These are phyloP conservation scores for Claviceps arundinis DNA, from an alignment of 2,329 filamentous ascomycete species.

Conservation along the genomic window DNA sequence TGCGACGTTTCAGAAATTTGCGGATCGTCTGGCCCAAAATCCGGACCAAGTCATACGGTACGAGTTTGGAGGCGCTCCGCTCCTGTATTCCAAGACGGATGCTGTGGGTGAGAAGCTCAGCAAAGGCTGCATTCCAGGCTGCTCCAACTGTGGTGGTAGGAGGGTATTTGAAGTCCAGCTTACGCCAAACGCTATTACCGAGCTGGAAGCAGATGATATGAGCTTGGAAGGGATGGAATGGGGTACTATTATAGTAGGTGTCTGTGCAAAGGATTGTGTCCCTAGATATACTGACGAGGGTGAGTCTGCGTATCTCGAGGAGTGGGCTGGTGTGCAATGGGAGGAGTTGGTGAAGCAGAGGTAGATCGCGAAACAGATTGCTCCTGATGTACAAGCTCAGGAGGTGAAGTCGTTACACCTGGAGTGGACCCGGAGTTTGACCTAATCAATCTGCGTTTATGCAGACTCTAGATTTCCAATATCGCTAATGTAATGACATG, in stretches of 20 bases:
- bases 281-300: conserved; percentile 43
- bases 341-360: conserved; percentile 51
- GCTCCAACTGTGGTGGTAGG: conserved; percentile 58
- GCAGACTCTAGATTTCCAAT: conserved; percentile 17
- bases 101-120: conserved; percentile 53
- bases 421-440: not conserved
- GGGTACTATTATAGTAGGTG: conserved; percentile 81
- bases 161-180: conserved; percentile 87
- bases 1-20: conserved; percentile 66
- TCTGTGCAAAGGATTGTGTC: conserved; percentile 70
- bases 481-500: conserved; percentile 22
- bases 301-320: conserved; percentile 69
- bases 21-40: conserved; percentile 64
- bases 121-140: conserved; percentile 52
- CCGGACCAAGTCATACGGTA: conserved; percentile 74
- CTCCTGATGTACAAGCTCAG: conserved; percentile 6
- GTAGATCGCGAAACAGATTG: conserved; percentile 9
- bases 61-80: conserved; percentile 56
- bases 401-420: conserved; percentile 1
- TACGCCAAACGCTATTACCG: conserved; percentile 77
- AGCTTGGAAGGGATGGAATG: conserved; percentile 87
- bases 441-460: conserved; percentile 13
- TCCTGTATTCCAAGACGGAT: conserved; percentile 74
- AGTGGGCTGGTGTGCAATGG: conserved; percentile 98
- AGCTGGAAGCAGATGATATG: conserved; percentile 67